Evolutionary conservation across 805 yeast species (phyloP), one percentile per base, ranked within the genome.

Genomic region (Candida oleophila): DNA sequence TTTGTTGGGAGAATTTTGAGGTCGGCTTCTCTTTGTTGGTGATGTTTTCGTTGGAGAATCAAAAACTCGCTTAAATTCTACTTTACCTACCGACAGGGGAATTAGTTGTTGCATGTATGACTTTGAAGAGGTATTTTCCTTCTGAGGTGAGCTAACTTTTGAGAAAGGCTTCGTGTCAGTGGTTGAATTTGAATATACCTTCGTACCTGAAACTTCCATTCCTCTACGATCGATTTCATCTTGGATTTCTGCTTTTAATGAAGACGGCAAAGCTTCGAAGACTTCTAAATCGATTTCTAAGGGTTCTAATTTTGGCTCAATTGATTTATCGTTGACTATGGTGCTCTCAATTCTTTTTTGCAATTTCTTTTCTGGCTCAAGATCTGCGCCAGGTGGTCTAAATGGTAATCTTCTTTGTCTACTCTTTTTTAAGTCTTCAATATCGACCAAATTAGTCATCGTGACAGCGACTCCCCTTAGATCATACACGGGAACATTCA

Each of bases 381-480:
- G 5, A 5, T 7, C 11, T 25, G 30, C 11, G 11, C 5, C 30
- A 25, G 30, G 30, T 22, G 12, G 30, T 38, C 16, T 25, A 34
- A 41, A 41, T 33, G 43, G 36, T 19, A 68, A 53, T 44, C 45
- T 59, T 52, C 48, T 54, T 46, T 66, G 74, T 22, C 53, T 50
- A 15, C 52, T 55, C 33, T 55, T 57, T 20, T 49, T 53, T 11
- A 59, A 43, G 2, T 21, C 48, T 7, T 62, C 68, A 2, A 65
- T 66, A 44, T 70, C 74, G n/a, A 69, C 69, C 32, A 91, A 68
- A 52, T 80, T 81, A 5, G 77, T 74, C 66, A 89, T 73, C 22
- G 83, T 86, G 1, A 92, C 70, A 0, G 95, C 85, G 3, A 92
- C 65, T 0, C 97, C 97, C 42, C 97, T 68, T 8, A 91, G 63